Percentiles rank a stretch among this genome's conserved stretches.
These are phyloP conservation scores for Monosporascus sp. DNA, from an alignment of 2,329 filamentous ascomycete genomes.

Conservation along the genomic window DNA sequence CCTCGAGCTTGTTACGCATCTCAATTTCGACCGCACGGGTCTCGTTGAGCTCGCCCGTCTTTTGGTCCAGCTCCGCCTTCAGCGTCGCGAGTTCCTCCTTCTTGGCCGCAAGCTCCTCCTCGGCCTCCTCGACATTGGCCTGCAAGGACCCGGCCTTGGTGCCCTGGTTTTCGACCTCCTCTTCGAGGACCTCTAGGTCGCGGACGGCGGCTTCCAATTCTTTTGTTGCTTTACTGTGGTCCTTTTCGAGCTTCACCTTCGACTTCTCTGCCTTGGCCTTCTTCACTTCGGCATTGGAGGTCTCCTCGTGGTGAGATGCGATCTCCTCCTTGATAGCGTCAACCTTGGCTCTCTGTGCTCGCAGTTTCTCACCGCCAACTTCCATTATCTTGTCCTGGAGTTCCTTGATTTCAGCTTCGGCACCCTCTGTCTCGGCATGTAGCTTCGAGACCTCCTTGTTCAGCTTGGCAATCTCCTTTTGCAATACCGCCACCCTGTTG, in stretches of 20 bases:
- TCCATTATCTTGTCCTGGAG: conserved; percentile 98
- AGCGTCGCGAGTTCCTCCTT: conserved; percentile 74
- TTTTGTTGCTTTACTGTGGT: conserved; percentile 69
- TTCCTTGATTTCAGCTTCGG: conserved; percentile 88
- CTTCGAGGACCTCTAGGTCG: conserved; percentile 74
- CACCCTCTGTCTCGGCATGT: conserved; percentile 76
- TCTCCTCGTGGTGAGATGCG: conserved; percentile 70
- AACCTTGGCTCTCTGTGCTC: conserved; percentile 84
- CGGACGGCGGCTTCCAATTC: conserved; percentile 67
- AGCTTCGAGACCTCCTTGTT: conserved; percentile 76
- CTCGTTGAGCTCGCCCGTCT: conserved; percentile 79
- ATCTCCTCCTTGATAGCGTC: conserved; percentile 86
- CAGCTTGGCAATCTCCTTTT: conserved; percentile 71
- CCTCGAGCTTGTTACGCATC: conserved; percentile 96
- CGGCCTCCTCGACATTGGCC: conserved; percentile 72
- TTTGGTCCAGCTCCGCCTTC: conserved; percentile 83
- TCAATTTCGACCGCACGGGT: conserved; percentile 89
- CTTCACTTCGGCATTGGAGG: conserved; percentile 79
- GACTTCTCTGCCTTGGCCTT: conserved; percentile 94
- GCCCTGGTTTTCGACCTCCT: conserved; percentile 72
- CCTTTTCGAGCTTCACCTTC: conserved; percentile 78
- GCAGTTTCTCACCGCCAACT: conserved; percentile 87
- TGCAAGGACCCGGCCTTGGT: conserved; percentile 69
- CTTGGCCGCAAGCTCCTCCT: conserved; percentile 70
- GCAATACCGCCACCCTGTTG: conserved; percentile 62